Evolutionary conservation across 2,329 filamentous ascomycete genomes (phyloP).

Genomic region (Aspergillus felis): DNA sequence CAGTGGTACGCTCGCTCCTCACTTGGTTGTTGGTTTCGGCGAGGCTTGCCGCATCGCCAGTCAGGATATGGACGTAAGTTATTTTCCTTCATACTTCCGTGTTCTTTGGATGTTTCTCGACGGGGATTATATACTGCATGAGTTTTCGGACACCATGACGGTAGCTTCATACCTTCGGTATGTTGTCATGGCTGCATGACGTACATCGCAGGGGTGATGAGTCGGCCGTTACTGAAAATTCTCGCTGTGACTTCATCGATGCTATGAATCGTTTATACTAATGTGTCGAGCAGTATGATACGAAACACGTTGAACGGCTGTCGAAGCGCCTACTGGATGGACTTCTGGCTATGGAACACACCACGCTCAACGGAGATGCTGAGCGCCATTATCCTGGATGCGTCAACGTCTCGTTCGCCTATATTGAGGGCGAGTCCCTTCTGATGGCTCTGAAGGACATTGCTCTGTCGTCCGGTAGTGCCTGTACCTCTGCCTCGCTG

Average conservation of each 20-base stretch:
- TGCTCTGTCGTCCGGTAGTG: constrained; percentile 90
- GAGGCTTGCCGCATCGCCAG: constrained; percentile 91
- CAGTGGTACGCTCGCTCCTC: constrained; percentile 88
- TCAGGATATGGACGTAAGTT: constrained; percentile 82
- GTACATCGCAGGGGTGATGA: constrained; percentile 67
- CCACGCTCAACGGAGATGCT: constrained; percentile 80
- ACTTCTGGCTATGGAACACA: constrained; percentile 86
- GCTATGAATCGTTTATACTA: constrained; percentile 1
- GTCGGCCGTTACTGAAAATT: constrained; percentile 8
- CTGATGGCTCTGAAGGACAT: constrained; percentile 99
- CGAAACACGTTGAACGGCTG: constrained; percentile 74
- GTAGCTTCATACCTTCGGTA: constrained; percentile 31
- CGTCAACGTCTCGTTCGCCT: constrained; percentile 97
- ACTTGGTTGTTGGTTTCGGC: constrained; percentile 86
- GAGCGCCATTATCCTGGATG: constrained; percentile 88
- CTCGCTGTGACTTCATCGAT: constrained; percentile 11
- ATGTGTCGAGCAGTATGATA: constrained; percentile 70
- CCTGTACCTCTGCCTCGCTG: constrained; percentile 92
- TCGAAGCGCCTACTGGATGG: constrained; percentile 81
- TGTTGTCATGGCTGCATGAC: constrained; percentile 51
- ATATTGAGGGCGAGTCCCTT: constrained; percentile 95
- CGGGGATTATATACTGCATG: constrained; percentile 76
- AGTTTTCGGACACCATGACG: constrained; percentile 72
- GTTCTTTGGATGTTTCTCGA: constrained; percentile 11
- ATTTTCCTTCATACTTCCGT: constrained; percentile 16